Base-by-base conservation (phyloP, 2,329 filamentous ascomycete species). In the Akanthomyces uredinophilus region DNA sequence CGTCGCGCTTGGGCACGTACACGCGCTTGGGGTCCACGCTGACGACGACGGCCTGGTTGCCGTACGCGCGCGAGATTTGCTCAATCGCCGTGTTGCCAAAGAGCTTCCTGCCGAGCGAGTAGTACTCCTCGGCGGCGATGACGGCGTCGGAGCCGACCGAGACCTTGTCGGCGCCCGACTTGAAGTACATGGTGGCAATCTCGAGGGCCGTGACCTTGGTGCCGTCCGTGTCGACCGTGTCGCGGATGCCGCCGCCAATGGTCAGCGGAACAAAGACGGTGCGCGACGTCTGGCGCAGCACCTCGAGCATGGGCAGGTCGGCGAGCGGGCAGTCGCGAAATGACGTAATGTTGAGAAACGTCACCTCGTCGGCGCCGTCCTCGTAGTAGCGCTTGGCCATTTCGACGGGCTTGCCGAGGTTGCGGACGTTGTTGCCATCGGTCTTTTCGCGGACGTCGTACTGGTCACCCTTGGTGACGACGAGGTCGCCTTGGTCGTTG, bases 401-500 rank as follows among this genome's bases (percentile, higher is more conserved):
- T 66, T 96, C 92, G 54, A 99, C 93, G 1, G 95, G 95, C 77
- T 99, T 99, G 66, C 95, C 95, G 4, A 99, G 83, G 75, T 99
- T 99, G 66, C 95, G 87, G 41, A 99, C 93, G 67, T 72, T 72
- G 60, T 84, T 81, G 62, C 81, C 80, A 16, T 78, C 81, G 24
- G 81, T 80, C 77, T 97, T 97, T 71, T 98, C 95, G 37, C 95
- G 90, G 7, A 99, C 95, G 71, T 99, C 95, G 78, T 99, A 99
- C 75, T 98, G 94, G 76, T 99, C 95, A 62, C 95, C 95, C 77
- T 99, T 99, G 16, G 95, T 99, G 43, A 99, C 95, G 0, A 99
- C 95, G 11, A 99, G 82, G 75, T 99, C 95, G 39, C 95, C 95
- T 64, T 89, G 82, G 74, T 99, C 95, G 74, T 99, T 99, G 59